Base-by-base conservation (phyloP, 2,329 filamentous ascomycete species). In the Microdochium nivale region DNA sequence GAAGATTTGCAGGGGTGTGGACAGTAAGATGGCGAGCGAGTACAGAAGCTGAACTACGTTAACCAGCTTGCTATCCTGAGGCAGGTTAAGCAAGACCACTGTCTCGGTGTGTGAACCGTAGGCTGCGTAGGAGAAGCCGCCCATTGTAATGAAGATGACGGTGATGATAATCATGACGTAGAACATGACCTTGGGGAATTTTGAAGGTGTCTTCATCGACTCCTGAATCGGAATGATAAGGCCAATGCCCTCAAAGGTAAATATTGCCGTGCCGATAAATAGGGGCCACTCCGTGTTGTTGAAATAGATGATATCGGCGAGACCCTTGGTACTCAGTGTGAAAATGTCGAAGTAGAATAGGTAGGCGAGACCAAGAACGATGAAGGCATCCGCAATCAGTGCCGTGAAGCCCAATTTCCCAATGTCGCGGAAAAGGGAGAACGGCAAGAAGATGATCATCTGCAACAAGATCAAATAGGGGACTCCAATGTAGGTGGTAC, bases 221-320 rank as follows among this genome's bases (percentile, higher is more conserved):
- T 95, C 91, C 69, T 99, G 95, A 54, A 99, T 96, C 0, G 95
- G 94, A 56, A 99, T 96, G 68, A 99, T 95, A 48, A 99, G 81
- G 13, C 94, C 95, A 55, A 99, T 95, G 25, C 94, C 94, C 66
- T 99, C 94, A 64, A 97, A 99, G 0, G 94, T 97, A 72, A 99
- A 99, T 66, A 99, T 97, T 25, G 95, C 94, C 0, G 95, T 99
- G 55, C 94, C 95, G 61, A 99, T 99, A 67, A 99, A 97, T 3
- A 99, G 79, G 0, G 94, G 96, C 94, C 95, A 99, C 66, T 90
- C 86, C 54, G 87, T 83, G 40, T 86, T 70, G 73, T 99, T 99
- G 78, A 99, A 97, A 62, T 87, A 79, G 59, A 87, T 81, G 62
- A 97, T 91, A 65, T 99, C 94, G 4, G 90, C 79, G 24, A 96